A percentile compares a stretch with the other conserved stretches of the same genome.
phyloP scores from a whole-genome alignment of 805 yeast species.

The Cyberlindnera misumaiensis region DNA sequence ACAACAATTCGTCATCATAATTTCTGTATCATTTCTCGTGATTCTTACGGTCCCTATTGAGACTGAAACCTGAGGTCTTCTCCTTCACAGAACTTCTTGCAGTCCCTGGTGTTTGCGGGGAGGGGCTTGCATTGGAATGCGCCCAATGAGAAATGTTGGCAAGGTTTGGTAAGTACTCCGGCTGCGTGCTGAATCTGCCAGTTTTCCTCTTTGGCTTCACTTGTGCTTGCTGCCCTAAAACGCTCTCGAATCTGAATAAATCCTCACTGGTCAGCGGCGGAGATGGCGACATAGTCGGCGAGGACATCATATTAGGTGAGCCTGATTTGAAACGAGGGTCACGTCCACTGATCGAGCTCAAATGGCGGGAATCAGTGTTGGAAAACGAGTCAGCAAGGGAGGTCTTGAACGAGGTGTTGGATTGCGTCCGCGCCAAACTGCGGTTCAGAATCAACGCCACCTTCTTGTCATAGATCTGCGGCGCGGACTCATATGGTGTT shows the following conservation, averaged over 20 bases:
- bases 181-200: slow-evolving; percentile 15
- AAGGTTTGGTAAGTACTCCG: slow-evolving; percentile 1
- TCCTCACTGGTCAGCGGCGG: slow-evolving; percentile 32
- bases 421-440: slow-evolving; percentile 65
- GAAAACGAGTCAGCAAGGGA: slow-evolving; percentile 64
- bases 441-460: slow-evolving; percentile 69
- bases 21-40: neutral
- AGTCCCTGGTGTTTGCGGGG: slow-evolving; percentile 6
- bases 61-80: slow-evolving; percentile 21
- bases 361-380: slow-evolving; percentile 20
- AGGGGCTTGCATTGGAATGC: slow-evolving; percentile 1
- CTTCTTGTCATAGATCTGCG: slow-evolving; percentile 72
- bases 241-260: slow-evolving; percentile 38
- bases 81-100: slow-evolving; percentile 12
- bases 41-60: slow-evolving; percentile 16
- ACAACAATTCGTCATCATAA: neutral
- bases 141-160: slow-evolving; percentile 2
- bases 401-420: slow-evolving; percentile 72
- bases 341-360: slow-evolving; percentile 14
- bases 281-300: slow-evolving; percentile 21
- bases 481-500: slow-evolving; percentile 61
- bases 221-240: slow-evolving; percentile 13
- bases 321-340: slow-evolving; percentile 5
- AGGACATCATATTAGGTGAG: slow-evolving; percentile 6
- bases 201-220: slow-evolving; percentile 12